Conservation (phyloP, 441 rosid species). For the Populus hybrid region DNA sequence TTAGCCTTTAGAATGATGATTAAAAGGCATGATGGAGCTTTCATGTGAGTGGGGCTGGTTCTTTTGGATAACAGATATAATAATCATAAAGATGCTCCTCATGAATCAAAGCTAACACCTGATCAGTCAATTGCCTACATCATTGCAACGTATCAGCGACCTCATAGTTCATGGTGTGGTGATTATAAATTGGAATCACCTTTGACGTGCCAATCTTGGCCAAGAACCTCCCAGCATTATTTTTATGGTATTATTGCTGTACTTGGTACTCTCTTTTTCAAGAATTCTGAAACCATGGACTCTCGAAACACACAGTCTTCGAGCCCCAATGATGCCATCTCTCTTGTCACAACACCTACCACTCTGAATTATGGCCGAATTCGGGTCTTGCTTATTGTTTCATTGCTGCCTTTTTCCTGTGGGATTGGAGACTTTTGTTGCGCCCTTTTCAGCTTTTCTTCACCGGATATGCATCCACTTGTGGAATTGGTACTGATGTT, state of each 20-base stretch:
- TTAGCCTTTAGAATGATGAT: constrained; percentile 4
- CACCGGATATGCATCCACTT: background rate
- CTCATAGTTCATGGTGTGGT: constrained; percentile 4
- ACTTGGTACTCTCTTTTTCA: constrained; percentile 14
- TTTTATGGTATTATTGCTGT: constrained; percentile 10
- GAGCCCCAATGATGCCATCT: constrained; percentile 7
- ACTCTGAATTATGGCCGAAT: background rate
- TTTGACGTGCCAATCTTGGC: background rate
- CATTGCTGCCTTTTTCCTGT: background rate
- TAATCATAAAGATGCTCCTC: background rate
- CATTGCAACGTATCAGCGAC: constrained; percentile 17
- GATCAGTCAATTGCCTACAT: constrained; percentile 12
- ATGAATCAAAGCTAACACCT: background rate
- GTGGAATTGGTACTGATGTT: background rate
- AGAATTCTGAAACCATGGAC: constrained; percentile 18
- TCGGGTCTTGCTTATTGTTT: background rate
- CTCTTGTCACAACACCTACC: constrained; percentile 11
- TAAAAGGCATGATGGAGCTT: constrained; percentile 17
- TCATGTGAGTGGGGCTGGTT: constrained; percentile 24
- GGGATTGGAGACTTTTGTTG: background rate
- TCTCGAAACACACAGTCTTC: constrained; percentile 20
- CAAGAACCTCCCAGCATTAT: background rate
- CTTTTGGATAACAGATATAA: background rate
- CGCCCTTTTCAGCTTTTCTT: background rate
- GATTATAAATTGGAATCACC: background rate